These are phyloP conservation scores for Forsythia viridissima DNA, from an alignment of 257 asterid species.

Conservation along the genomic window DNA sequence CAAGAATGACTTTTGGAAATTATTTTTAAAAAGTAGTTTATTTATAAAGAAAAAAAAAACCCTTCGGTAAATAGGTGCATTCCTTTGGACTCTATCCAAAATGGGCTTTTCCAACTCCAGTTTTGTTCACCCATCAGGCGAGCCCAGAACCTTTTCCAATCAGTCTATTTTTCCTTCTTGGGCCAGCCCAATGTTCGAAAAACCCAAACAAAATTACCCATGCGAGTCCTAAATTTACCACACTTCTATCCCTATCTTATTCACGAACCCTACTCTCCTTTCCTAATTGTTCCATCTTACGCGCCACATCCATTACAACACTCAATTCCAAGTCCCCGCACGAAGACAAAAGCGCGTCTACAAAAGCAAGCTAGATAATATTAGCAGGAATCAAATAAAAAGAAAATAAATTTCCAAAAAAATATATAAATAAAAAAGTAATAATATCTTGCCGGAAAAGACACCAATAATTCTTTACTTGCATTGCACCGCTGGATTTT, in stretches of 20 bases:
- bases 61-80: no score
- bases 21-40: no score
- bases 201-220: not conserved
- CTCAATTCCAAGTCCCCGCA: not conserved
- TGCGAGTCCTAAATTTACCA: no score
- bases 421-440: not conserved
- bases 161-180: not conserved
- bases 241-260: not conserved
- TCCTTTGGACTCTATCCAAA: no score
- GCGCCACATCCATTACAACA: not conserved
- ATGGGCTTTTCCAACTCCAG: no score
- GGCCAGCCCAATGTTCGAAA: no score
- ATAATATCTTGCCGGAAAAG: not conserved
- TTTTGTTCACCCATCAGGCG: no score
- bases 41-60: no score
- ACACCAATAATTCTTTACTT: conserved; percentile 26
- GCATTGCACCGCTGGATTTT: conserved; percentile 16
- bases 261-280: not conserved
- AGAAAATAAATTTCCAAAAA: not conserved
- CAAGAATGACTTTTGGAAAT: no score
- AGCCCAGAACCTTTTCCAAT: not conserved
- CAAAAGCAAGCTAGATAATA: not conserved
- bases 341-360: conserved; percentile 17
- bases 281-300: not conserved
- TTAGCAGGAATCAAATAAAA: not conserved